A percentile compares a stretch with the other conserved stretches of the same genome.
phyloP scores from a whole-genome alignment of 306 rosid genomes.

The Dryas drummondii region DNA sequence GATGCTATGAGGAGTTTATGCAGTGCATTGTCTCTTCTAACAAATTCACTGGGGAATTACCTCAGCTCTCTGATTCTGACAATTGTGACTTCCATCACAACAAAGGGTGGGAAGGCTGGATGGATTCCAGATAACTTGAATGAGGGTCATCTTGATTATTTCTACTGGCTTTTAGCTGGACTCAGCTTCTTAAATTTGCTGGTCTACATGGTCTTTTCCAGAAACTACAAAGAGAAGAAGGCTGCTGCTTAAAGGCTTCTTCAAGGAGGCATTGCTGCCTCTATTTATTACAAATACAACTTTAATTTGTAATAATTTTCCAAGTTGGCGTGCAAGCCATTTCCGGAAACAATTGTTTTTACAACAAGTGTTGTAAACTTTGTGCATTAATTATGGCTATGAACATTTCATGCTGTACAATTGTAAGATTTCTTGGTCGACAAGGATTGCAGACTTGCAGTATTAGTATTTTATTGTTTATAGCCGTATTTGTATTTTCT shows the following conservation, averaged over 20 bases:
- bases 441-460: too few relatives aligned
- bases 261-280: background rate
- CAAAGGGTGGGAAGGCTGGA: slow-evolving; percentile 18
- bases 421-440: background rate
- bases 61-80: slow-evolving; percentile 31
- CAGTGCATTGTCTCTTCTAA: slow-evolving; percentile 35
- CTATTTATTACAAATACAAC: too few relatives aligned
- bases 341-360: background rate
- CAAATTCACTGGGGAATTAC: slow-evolving; percentile 30
- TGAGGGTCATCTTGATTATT: slow-evolving; percentile 40
- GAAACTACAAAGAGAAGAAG: slow-evolving; percentile 23
- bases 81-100: slow-evolving; percentile 15
- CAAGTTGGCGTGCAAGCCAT: too few relatives aligned
- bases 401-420: background rate
- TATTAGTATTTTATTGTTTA: too few relatives aligned
- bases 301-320: background rate
- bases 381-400: background rate
- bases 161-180: slow-evolving; percentile 37
- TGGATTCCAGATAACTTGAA: slow-evolving; percentile 40
- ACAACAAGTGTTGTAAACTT: background rate
- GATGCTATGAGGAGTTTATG: slow-evolving; percentile 33
- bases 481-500: too few relatives aligned
- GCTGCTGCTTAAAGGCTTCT: background rate
- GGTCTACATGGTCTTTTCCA: slow-evolving; percentile 31
- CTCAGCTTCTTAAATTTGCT: slow-evolving; percentile 33